phyloP scores from a whole-genome alignment of 805 yeast species.

The Kluyveromyces aestuarii region DNA sequence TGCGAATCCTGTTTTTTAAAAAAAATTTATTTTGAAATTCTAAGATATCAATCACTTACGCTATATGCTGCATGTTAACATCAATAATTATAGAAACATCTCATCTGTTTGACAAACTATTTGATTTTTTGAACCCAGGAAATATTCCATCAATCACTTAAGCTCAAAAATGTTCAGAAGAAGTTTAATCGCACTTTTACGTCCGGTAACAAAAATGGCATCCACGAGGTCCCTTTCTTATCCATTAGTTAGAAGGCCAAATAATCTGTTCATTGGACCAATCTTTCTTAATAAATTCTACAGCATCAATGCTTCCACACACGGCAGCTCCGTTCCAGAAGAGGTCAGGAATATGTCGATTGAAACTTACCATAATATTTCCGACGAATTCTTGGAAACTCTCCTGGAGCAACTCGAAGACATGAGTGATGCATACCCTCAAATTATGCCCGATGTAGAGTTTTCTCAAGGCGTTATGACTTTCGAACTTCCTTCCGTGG shows the following conservation, averaged over 20 bases:
- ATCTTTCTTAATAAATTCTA: not conserved
- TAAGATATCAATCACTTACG: too few relatives aligned
- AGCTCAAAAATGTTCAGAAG: not conserved
- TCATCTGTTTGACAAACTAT: too few relatives aligned
- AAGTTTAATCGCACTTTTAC: not conserved
- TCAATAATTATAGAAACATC: too few relatives aligned
- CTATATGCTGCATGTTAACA: too few relatives aligned
- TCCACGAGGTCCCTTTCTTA: not conserved
- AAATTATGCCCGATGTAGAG: constrained; percentile 65
- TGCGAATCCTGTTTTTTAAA: too few relatives aligned
- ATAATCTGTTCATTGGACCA: not conserved
- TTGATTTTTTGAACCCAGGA: too few relatives aligned
- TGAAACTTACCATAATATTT: constrained; percentile 50
- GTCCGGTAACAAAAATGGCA: not conserved
- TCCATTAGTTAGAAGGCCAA: not conserved
- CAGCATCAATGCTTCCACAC: constrained; percentile 31
- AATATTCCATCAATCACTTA: too few relatives aligned
- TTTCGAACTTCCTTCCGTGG: constrained; percentile 56
- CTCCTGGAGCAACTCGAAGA: constrained; percentile 60
- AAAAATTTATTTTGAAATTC: too few relatives aligned
- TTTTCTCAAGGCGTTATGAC: constrained; percentile 75
- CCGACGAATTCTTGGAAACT: constrained; percentile 63
- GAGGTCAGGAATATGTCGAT: constrained; percentile 40
- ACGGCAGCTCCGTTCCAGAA: constrained; percentile 44
- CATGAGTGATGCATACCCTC: constrained; percentile 52